A percentile compares a stretch with the other conserved stretches of the same genome.
phyloP scores from a whole-genome alignment of 495 filamentous ascomycete genomes.

The Tricharina praecox region DNA sequence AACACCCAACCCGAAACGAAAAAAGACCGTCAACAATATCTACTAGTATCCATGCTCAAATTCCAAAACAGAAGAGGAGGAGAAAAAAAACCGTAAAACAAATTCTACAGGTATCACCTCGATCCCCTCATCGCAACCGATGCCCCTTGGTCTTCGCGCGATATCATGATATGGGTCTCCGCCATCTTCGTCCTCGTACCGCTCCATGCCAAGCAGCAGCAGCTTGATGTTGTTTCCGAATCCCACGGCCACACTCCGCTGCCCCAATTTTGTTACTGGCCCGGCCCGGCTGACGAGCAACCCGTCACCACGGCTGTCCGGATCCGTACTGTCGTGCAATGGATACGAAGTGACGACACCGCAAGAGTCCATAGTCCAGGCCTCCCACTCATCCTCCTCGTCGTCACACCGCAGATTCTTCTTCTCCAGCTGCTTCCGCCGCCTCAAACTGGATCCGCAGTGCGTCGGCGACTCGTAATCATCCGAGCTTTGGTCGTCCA shows the following conservation, averaged over 20 bases:
- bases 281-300: slow-evolving; percentile 44
- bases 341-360: slow-evolving; percentile 30
- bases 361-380: slow-evolving; percentile 41
- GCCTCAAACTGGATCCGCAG: slow-evolving; percentile 12
- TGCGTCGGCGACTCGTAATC: slow-evolving; percentile 11
- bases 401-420: slow-evolving; percentile 11
- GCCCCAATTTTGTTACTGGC: slow-evolving; percentile 41
- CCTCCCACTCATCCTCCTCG: slow-evolving; percentile 46
- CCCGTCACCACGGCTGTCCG: slow-evolving; percentile 24
- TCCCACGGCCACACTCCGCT: slow-evolving; percentile 42
- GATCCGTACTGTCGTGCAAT: slow-evolving; percentile 23
- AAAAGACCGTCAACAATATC: too few relatives aligned
- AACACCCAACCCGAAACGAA: neutral
- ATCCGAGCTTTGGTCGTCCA: slow-evolving; percentile 20
- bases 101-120: too few relatives aligned
- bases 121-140: slow-evolving; percentile 10
- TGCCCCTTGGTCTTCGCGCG: slow-evolving; percentile 12
- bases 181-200: slow-evolving; percentile 33
- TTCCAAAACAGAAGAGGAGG: too few relatives aligned
- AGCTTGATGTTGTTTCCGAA: slow-evolving; percentile 54
- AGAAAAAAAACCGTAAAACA: too few relatives aligned
- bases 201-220: slow-evolving; percentile 43
- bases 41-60: too few relatives aligned
- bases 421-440: slow-evolving; percentile 16
- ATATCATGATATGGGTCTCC: slow-evolving; percentile 22